Percentiles rank a stretch among this genome's conserved stretches.
These are phyloP conservation scores for Zhuliangozyma blackwelliae DNA, from an alignment of 1,139 yeast genomes.

Conservation along the genomic window DNA sequence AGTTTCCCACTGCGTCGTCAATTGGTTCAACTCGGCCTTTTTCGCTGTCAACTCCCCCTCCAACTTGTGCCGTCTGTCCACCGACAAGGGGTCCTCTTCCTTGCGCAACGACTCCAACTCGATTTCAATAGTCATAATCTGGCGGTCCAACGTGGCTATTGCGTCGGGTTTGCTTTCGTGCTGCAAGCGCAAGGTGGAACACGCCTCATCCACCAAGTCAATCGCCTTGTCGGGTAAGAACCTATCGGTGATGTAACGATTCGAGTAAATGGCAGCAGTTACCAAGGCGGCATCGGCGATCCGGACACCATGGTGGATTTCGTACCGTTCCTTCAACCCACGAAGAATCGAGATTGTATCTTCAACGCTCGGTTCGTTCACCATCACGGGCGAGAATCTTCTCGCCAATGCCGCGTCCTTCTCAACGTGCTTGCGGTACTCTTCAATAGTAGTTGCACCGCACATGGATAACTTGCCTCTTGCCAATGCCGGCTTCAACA, in stretches of 20 bases:
- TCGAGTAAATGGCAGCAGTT: constrained; percentile 87
- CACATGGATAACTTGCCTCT: constrained; percentile 91
- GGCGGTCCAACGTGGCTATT: constrained; percentile 81
- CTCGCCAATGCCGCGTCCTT: constrained; percentile 91
- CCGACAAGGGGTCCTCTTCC: constrained; percentile 81
- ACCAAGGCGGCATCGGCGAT: constrained; percentile 91
- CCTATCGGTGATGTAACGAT: constrained; percentile 87
- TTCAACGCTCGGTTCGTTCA: constrained; percentile 87
- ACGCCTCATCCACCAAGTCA: constrained; percentile 94
- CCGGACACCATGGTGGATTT: constrained; percentile 98
- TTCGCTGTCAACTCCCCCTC: constrained; percentile 63
- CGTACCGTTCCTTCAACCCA: constrained; percentile 90
- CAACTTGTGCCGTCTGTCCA: constrained; percentile 64
- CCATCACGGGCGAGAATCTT: constrained; percentile 84
- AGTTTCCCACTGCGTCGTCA: constrained; percentile 81
- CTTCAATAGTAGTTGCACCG: constrained; percentile 93
- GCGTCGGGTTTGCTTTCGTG: constrained; percentile 97
- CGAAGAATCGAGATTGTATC: constrained; percentile 90
- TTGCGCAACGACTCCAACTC: constrained; percentile 90
- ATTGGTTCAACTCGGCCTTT: constrained; percentile 57
- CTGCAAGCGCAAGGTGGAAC: constrained; percentile 88
- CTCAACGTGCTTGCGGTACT: constrained; percentile 80
- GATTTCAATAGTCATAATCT: constrained; percentile 89
- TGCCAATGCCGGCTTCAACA: constrained; percentile 90
- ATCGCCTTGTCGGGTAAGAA: constrained; percentile 94